Evolutionary conservation across 768 basidiomycete species (phyloP).

Genomic region (Macrolepiota dolichaula): DNA sequence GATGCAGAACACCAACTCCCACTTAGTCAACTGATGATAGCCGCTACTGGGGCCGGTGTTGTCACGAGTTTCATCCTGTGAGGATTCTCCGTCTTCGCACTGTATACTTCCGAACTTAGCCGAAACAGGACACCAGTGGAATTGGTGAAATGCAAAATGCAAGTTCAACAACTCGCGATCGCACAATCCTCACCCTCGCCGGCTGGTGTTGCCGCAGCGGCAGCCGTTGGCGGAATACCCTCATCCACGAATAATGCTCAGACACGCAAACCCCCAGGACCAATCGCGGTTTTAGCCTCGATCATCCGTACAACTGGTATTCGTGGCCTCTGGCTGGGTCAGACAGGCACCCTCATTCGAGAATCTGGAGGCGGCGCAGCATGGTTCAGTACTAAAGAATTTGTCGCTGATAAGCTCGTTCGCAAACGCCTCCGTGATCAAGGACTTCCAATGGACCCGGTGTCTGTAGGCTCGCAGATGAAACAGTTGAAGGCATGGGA

Average conservation of each 20-base stretch:
- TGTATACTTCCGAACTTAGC: slow-evolving; percentile 1
- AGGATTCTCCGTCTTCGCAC: slow-evolving; percentile 24
- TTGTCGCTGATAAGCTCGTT: slow-evolving; percentile 60
- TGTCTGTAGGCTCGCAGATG: not conserved
- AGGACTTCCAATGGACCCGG: not conserved
- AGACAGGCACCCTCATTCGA: slow-evolving; percentile 88
- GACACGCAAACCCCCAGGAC: slow-evolving; percentile 57
- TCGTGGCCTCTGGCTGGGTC: slow-evolving; percentile 93
- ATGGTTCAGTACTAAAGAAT: slow-evolving; percentile 91
- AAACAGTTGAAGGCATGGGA: slow-evolving; percentile 66
- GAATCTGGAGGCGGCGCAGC: slow-evolving; percentile 89
- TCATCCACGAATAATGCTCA: not conserved
- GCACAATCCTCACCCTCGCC: slow-evolving; percentile 17
- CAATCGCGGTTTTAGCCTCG: slow-evolving; percentile 60
- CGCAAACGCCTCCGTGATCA: slow-evolving; percentile 36
- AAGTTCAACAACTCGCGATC: slow-evolving; percentile 44
- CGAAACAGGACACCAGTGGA: slow-evolving; percentile 81
- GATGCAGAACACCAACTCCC: slow-evolving; percentile 35
- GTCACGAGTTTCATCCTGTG: slow-evolving; percentile 86
- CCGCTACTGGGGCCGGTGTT: slow-evolving; percentile 86
- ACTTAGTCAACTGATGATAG: slow-evolving; percentile 68
- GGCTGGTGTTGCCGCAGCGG: slow-evolving; percentile 14
- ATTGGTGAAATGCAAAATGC: slow-evolving; percentile 97
- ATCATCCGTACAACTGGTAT: slow-evolving; percentile 68
- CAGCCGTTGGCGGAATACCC: slow-evolving; percentile 11